A percentile compares a stretch with the other conserved stretches of the same genome.
Conservation (phyloP, 352 stramenopile species). For the Phytopythium helicoides region DNA sequence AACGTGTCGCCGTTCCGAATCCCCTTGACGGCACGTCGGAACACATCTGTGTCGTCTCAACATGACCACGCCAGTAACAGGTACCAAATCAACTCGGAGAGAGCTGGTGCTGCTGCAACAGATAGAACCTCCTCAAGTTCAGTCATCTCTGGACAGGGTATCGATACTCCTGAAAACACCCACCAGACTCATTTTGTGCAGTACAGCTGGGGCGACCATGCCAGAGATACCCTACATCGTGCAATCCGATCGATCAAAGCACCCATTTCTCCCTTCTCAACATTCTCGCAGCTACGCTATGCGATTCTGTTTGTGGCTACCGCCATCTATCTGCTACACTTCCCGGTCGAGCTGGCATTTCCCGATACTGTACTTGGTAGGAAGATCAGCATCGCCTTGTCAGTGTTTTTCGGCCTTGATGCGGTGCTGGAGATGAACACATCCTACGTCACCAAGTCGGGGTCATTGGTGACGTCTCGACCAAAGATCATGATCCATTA, state of each 20-base stretch:
- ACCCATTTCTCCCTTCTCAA: slow-evolving; percentile 36
- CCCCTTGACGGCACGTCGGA: not conserved
- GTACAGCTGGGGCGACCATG: not conserved
- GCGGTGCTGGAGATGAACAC: slow-evolving; percentile 15
- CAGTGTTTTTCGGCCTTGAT: slow-evolving; percentile 20
- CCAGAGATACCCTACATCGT: too few relatives aligned
- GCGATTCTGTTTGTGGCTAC: slow-evolving; percentile 20
- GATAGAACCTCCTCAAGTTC: not conserved
- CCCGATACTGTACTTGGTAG: not conserved
- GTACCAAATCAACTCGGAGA: not conserved
- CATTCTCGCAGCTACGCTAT: slow-evolving; percentile 20
- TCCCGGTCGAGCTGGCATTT: slow-evolving; percentile 41
- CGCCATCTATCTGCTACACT: slow-evolving; percentile 26
- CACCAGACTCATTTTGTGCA: not conserved
- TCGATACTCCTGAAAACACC: not conserved
- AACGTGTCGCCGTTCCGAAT: not conserved
- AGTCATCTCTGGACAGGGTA: not conserved
- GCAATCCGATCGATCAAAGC: not conserved
- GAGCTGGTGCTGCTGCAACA: not conserved
- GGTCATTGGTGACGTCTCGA: slow-evolving; percentile 9
- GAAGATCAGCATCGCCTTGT: slow-evolving; percentile 1
- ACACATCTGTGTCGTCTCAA: not conserved
- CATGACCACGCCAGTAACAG: not conserved
- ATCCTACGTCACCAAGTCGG: slow-evolving; percentile 1
- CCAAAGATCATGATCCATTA: slow-evolving; percentile 7